phyloP scores from a whole-genome alignment of 2,329 filamentous ascomycete genomes.

The Coniochaeta prunicola region DNA sequence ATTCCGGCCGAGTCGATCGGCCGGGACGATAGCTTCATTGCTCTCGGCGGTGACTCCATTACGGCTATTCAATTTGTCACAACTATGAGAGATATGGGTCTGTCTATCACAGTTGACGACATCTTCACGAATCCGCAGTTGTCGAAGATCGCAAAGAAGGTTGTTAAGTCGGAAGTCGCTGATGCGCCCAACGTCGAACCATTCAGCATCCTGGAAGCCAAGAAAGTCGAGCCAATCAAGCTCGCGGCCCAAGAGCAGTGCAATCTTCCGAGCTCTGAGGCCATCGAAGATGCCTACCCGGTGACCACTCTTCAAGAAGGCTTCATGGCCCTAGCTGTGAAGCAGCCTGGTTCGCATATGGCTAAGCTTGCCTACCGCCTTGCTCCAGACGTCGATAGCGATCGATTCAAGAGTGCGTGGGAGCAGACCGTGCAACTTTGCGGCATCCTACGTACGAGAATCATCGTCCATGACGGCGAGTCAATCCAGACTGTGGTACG shows the following conservation, averaged over 20 bases:
- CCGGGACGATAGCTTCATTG: conserved; percentile 33
- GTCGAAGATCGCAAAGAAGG: conserved; percentile 15
- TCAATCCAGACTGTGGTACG: too few relatives aligned
- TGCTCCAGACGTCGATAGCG: too few relatives aligned
- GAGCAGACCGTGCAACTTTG: too few relatives aligned
- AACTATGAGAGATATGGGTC: conserved; percentile 26
- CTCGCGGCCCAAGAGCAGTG: too few relatives aligned
- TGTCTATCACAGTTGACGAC: conserved; percentile 33
- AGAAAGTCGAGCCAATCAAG: too few relatives aligned
- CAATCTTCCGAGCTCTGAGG: background rate
- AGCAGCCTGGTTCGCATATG: background rate
- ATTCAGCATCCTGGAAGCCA: conserved; percentile 3
- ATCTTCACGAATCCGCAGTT: conserved; percentile 26
- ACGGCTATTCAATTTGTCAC: conserved; percentile 40
- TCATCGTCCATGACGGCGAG: too few relatives aligned
- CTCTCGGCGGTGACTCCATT: conserved; percentile 39
- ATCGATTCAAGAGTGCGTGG: too few relatives aligned
- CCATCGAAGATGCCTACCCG: background rate
- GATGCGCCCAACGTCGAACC: background rate
- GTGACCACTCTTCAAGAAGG: background rate
- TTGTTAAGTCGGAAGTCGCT: background rate
- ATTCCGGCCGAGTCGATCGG: conserved; percentile 21
- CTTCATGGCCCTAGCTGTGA: too few relatives aligned
- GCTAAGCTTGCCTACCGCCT: too few relatives aligned
- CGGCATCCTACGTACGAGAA: too few relatives aligned